phyloP scores from a whole-genome alignment of 1,284 basidiomycete species.

The Sporisorium scitamineum region DNA sequence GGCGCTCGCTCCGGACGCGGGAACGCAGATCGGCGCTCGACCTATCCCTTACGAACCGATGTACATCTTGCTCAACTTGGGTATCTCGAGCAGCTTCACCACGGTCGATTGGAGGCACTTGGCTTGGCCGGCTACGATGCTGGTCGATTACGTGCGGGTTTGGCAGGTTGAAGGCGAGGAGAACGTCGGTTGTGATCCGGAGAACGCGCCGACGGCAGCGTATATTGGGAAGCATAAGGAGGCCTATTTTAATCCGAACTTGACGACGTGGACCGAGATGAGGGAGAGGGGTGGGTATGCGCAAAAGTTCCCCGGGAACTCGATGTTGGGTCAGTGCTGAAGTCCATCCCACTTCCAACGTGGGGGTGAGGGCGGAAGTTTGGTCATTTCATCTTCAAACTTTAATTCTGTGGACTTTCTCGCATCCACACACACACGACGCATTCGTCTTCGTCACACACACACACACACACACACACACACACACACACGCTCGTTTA shows the following conservation, averaged over 20 bases:
- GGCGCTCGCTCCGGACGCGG: conserved; percentile 78
- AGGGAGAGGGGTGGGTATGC: conserved; percentile 50
- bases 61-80: conserved; percentile 63
- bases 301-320: conserved; percentile 49
- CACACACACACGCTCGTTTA: no score
- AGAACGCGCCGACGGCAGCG: conserved; percentile 60
- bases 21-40: conserved; percentile 78
- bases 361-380: no score
- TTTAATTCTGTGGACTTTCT: no score
- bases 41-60: conserved; percentile 76
- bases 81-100: conserved; percentile 54
- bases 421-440: no score
- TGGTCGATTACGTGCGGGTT: conserved; percentile 57
- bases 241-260: conserved; percentile 64
- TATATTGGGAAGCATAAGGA: conserved; percentile 65
- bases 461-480: no score
- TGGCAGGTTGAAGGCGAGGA: conserved; percentile 61
- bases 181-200: conserved; percentile 70
- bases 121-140: conserved; percentile 42
- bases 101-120: conserved; percentile 33
- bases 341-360: no score
- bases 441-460: no score
- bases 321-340: conserved; percentile 48
- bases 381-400: neutral
- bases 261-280: conserved; percentile 60